A percentile compares a stretch with the other conserved stretches of the same genome.
Evolutionary conservation across 2,329 filamentous ascomycete genomes (phyloP).

Genomic region (Trichoderma lentiforme): DNA sequence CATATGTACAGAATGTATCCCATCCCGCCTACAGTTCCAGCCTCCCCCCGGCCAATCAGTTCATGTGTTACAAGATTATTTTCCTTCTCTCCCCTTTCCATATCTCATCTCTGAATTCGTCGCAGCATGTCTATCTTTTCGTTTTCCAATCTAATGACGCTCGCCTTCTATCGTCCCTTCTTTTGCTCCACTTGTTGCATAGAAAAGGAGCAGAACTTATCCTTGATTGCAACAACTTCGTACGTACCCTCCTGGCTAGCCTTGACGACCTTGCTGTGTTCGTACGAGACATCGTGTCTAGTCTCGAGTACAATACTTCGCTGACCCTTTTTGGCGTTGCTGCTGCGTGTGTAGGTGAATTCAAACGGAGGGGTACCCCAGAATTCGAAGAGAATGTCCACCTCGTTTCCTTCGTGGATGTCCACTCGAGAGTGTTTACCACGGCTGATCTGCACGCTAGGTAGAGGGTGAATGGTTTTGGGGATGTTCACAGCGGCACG

Average conservation of each 20-base stretch:
- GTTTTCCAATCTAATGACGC: not conserved
- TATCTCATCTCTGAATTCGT: slow-evolving; percentile 7
- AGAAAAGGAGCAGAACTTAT: slow-evolving; percentile 85
- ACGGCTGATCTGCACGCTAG: slow-evolving; percentile 84
- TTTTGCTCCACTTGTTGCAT: slow-evolving; percentile 59
- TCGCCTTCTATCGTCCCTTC: slow-evolving; percentile 27
- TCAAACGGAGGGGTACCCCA: slow-evolving; percentile 95
- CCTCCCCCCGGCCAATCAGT: not conserved
- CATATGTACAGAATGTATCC: slow-evolving; percentile 28
- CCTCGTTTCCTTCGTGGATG: slow-evolving; percentile 94
- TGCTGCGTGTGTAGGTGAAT: slow-evolving; percentile 92
- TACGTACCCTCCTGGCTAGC: slow-evolving; percentile 95
- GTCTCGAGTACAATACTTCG: slow-evolving; percentile 83
- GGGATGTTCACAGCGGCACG: slow-evolving; percentile 73
- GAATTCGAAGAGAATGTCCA: slow-evolving; percentile 92
- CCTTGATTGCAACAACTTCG: slow-evolving; percentile 94
- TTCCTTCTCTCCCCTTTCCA: not conserved
- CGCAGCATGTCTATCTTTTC: slow-evolving; percentile 13
- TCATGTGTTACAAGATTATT: slow-evolving; percentile 8
- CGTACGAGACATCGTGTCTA: slow-evolving; percentile 78
- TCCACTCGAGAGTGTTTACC: slow-evolving; percentile 79
- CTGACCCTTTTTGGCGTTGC: slow-evolving; percentile 77
- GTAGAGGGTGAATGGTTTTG: slow-evolving; percentile 87
- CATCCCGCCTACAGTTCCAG: slow-evolving; percentile 17
- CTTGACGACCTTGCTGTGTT: slow-evolving; percentile 75